These are phyloP conservation scores for Curvularia sp. DNA, from an alignment of 2,329 filamentous ascomycete genomes.

Conservation along the genomic window DNA sequence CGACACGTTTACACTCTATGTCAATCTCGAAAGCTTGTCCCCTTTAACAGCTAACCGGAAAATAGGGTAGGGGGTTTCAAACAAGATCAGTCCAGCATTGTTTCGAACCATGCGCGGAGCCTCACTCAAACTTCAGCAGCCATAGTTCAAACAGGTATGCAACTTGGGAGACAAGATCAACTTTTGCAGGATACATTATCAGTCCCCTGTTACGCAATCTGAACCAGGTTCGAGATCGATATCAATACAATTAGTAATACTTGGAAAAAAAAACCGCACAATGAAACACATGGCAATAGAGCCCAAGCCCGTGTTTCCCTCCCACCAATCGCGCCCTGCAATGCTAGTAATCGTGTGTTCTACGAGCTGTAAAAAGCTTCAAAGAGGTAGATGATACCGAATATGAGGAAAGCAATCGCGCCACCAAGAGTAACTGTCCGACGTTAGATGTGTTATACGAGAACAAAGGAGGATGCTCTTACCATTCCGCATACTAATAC, in stretches of 20 bases:
- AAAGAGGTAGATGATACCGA: conserved; percentile 88
- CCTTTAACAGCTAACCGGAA: neutral
- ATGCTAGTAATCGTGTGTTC: conserved; percentile 26
- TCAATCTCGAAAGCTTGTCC: conserved; percentile 5
- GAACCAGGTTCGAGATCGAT: conserved; percentile 16
- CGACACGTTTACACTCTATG: neutral
- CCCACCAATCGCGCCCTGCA: conserved; percentile 31
- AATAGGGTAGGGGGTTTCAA: neutral
- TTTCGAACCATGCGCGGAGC: conserved; percentile 1
- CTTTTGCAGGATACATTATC: conserved; percentile 7
- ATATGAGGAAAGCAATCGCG: conserved; percentile 85
- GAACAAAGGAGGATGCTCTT: conserved; percentile 56
- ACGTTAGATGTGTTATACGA: conserved; percentile 31
- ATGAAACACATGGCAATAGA: neutral
- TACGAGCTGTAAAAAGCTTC: conserved; percentile 70
- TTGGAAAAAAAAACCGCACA: conserved; percentile 14
- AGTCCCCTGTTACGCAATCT: conserved; percentile 16
- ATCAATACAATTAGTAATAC: conserved; percentile 38
- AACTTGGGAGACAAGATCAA: neutral
- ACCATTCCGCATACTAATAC: conserved; percentile 95
- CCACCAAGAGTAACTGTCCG: conserved; percentile 85
- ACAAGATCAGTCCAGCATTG: neutral
- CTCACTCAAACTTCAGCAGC: neutral
- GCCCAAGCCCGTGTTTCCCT: conserved; percentile 15
- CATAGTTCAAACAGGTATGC: neutral